phyloP scores from a whole-genome alignment of 1,139 yeast species.

The Kodamaea suecica region DNA sequence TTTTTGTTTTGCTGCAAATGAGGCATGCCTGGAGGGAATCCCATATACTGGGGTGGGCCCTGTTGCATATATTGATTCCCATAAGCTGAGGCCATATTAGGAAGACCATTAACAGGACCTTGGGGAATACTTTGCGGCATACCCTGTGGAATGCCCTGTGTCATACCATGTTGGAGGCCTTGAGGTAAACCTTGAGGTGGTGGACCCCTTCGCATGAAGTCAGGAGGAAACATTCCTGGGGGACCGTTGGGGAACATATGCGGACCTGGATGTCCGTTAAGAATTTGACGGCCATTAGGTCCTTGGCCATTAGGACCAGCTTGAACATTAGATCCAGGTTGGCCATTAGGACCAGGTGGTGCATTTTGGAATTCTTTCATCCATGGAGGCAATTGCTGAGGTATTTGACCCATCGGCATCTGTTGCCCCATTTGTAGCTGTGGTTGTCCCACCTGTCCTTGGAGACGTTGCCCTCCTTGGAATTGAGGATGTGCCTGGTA shows the following conservation, averaged over 20 bases:
- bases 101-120: background rate
- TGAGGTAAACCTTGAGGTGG: slow-evolving; percentile 9
- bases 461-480: slow-evolving; percentile 7
- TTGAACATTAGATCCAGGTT: background rate
- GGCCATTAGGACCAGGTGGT: slow-evolving; percentile 5
- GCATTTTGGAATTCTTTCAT: slow-evolving; percentile 4
- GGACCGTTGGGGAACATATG: slow-evolving; percentile 5
- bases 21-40: slow-evolving; percentile 24
- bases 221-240: slow-evolving; percentile 16
- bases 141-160: too few species aligned
- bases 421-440: background rate
- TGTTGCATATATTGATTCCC: slow-evolving; percentile 9
- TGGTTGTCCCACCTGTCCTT: slow-evolving; percentile 2
- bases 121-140: background rate
- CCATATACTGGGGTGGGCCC: slow-evolving; percentile 22
- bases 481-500: slow-evolving; percentile 14
- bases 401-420: background rate
- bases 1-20: background rate
- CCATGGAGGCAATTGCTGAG: slow-evolving; percentile 3
- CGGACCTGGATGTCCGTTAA: background rate
- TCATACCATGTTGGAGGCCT: too few species aligned
- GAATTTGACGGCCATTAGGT: slow-evolving; percentile 1
- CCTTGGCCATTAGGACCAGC: slow-evolving; percentile 3
- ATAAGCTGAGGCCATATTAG: background rate
- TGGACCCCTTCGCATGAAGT: slow-evolving; percentile 9